Conservation (phyloP, 306 rosid species). For the Cicer yamashitae region DNA sequence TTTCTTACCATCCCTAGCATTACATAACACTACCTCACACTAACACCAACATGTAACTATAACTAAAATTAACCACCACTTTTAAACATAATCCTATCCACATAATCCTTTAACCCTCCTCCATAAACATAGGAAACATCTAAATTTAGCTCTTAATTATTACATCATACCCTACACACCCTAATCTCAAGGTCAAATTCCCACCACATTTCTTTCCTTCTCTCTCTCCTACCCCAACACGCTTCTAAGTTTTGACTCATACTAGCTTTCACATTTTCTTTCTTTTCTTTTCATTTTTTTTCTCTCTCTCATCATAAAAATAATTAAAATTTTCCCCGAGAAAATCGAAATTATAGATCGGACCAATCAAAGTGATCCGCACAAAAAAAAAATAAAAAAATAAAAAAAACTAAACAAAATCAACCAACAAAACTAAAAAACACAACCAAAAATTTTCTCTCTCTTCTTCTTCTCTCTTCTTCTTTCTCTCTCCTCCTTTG, state of each 20-base stretch:
- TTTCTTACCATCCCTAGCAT: not conserved
- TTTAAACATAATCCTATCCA: slow-evolving; percentile 45
- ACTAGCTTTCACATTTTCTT: slow-evolving; percentile 3
- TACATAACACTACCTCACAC: not conserved
- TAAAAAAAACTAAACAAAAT: slow-evolving; percentile 30
- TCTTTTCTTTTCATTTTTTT: not conserved
- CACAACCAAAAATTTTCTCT: slow-evolving; percentile 42
- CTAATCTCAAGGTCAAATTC: slow-evolving; percentile 67
- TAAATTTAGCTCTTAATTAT: slow-evolving; percentile 45
- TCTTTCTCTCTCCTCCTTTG: slow-evolving; percentile 36
- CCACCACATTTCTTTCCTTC: slow-evolving; percentile 37
- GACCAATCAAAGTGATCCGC: slow-evolving; percentile 57
- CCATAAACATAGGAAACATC: slow-evolving; percentile 53
- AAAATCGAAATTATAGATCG: slow-evolving; percentile 62
- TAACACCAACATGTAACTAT: not conserved
- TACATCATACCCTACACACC: slow-evolving; percentile 22
- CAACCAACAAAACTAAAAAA: slow-evolving; percentile 33
- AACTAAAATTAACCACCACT: slow-evolving; percentile 43
- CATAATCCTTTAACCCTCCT: slow-evolving; percentile 42
- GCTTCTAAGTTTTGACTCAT: slow-evolving; percentile 60
- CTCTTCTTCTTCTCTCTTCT: slow-evolving; percentile 41
- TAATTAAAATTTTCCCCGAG: slow-evolving; percentile 20
- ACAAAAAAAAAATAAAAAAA: slow-evolving; percentile 36
- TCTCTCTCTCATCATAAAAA: slow-evolving; percentile 7
- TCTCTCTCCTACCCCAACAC: slow-evolving; percentile 59